Percentiles rank a stretch among this genome's conserved stretches.
Conservation (phyloP, 768 basidiomycete species). For the Auricularia heimuer region DNA sequence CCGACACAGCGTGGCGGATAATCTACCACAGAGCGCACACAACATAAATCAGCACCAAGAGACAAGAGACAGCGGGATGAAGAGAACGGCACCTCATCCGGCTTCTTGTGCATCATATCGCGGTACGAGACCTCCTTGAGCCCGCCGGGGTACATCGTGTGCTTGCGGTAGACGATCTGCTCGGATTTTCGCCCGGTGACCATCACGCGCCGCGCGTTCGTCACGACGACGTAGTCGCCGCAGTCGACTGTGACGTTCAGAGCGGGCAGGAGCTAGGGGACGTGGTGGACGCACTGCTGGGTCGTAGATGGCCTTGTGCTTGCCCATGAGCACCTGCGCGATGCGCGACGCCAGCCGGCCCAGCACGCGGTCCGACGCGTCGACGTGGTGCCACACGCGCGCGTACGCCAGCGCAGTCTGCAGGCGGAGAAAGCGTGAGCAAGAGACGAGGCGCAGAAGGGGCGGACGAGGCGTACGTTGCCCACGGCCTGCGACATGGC, state of each 20-base stretch:
- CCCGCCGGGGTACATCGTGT: conserved; percentile 89
- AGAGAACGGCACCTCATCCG: conserved; percentile 65
- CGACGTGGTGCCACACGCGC: conserved; percentile 93
- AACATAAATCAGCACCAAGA: background rate
- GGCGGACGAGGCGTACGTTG: conserved; percentile 43
- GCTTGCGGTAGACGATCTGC: conserved; percentile 80
- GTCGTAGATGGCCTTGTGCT: conserved; percentile 97
- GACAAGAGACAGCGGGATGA: conserved; percentile 1
- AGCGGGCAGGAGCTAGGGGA: background rate
- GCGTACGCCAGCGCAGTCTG: conserved; percentile 94
- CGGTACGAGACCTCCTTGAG: conserved; percentile 84
- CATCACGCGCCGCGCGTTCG: conserved; percentile 72
- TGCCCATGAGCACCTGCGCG: conserved; percentile 95
- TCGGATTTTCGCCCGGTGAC: conserved; percentile 86
- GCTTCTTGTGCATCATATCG: conserved; percentile 73
- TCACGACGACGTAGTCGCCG: conserved; percentile 96
- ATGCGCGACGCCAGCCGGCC: conserved; percentile 93
- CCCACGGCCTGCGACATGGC: conserved; percentile 74
- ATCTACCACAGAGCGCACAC: conserved; percentile 41
- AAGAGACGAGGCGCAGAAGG: background rate
- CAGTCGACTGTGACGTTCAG: conserved; percentile 60
- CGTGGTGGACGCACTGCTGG: conserved; percentile 49
- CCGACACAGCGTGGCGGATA: conserved; percentile 89
- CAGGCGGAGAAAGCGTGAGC: conserved; percentile 2
- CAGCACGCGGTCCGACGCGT: conserved; percentile 81